Conservation (phyloP, 345 rosid species). For the Bruguiera parviflora region DNA sequence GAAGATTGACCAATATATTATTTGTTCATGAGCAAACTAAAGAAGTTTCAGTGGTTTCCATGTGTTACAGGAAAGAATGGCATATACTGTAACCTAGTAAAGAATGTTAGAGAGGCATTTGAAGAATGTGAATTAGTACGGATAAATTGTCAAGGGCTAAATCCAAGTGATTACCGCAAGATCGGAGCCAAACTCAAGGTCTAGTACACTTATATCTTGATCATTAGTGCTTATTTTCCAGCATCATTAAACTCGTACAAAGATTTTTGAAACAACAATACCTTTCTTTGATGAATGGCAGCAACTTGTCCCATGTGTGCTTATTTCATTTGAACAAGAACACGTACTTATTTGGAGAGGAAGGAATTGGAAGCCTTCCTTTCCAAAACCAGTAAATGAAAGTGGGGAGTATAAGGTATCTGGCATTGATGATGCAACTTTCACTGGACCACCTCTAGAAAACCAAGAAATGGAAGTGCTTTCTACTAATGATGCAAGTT, state of each 20-base stretch:
- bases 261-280: not conserved
- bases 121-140: conserved; percentile 87
- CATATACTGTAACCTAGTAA: conserved; percentile 63
- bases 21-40: conserved; percentile 5
- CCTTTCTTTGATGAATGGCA: conserved; percentile 26
- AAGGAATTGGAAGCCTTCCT: conserved; percentile 60
- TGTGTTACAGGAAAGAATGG: conserved; percentile 73
- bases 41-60: conserved; percentile 12
- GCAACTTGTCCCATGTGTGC: conserved; percentile 89
- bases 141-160: conserved; percentile 73
- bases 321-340: conserved; percentile 72
- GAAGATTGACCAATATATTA: not conserved
- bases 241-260: not conserved
- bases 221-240: not conserved
- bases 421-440: conserved; percentile 22
- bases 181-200: conserved; percentile 97
- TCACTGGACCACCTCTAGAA: conserved; percentile 23
- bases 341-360: conserved; percentile 91
- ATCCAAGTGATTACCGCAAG: conserved; percentile 71
- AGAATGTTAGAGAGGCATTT: conserved; percentile 77
- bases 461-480: conserved; percentile 26
- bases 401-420: conserved; percentile 24
- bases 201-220: conserved; percentile 10
- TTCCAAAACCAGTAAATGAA: conserved; percentile 32
- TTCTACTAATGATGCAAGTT: conserved; percentile 13